Percentiles rank a stretch among this genome's conserved stretches.
phyloP scores from a whole-genome alignment of 1,139 yeast genomes.

The Pichia sp. region DNA sequence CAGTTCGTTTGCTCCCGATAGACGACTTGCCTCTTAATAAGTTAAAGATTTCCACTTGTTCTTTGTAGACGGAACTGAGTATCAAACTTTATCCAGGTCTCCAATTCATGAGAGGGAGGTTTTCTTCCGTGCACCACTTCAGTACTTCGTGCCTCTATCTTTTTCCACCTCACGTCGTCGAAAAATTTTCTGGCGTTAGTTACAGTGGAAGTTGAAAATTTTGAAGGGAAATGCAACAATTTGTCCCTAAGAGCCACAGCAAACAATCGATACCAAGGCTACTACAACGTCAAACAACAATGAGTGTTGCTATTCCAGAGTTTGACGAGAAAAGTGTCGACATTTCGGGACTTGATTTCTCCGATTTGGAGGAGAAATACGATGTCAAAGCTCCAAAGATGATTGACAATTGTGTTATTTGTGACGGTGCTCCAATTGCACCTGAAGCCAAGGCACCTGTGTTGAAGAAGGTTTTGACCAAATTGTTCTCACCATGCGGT shows the following conservation, averaged over 20 bases:
- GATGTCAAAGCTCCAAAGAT: constrained; percentile 52
- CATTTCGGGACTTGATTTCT: constrained; percentile 69
- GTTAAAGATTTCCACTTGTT: too few species aligned
- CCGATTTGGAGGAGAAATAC: constrained; percentile 80
- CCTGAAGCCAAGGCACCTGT: constrained; percentile 86
- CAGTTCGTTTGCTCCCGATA: too few species aligned
- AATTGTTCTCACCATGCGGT: constrained; percentile 72
- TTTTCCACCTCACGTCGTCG: background rate
- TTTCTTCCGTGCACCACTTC: constrained; percentile 1
- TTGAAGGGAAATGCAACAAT: background rate
- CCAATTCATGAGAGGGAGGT: too few species aligned
- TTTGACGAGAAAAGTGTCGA: constrained; percentile 38
- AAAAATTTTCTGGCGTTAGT: background rate
- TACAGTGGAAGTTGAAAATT: background rate
- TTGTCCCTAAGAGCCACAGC: background rate
- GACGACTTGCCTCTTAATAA: too few species aligned
- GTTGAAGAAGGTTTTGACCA: constrained; percentile 78
- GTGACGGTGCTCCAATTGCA: constrained; percentile 94
- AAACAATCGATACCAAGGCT: background rate
- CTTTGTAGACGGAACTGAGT: too few species aligned
- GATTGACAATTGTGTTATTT: constrained; percentile 76
- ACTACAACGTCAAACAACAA: background rate
- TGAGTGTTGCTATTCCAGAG: constrained; percentile 15
- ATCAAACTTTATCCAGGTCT: too few species aligned
- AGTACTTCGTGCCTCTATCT: background rate